phyloP scores from a whole-genome alignment of 1,139 yeast genomes.

The Yamadazyma buinensis region DNA sequence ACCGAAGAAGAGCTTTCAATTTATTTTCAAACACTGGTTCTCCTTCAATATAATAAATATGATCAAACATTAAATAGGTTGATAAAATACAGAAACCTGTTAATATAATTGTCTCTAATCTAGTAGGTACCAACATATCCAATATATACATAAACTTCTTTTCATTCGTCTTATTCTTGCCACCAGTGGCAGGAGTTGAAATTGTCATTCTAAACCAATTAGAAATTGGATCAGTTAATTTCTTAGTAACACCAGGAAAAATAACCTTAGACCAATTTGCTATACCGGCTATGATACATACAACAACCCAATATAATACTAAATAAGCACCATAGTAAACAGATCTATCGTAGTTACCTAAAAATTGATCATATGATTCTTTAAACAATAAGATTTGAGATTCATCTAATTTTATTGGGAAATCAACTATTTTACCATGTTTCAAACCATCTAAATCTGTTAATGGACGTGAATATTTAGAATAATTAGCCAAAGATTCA shows the following conservation, averaged over 20 bases:
- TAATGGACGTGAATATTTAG: constrained; percentile 25
- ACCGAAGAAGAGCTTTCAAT: constrained; percentile 21
- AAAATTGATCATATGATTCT: constrained; percentile 30
- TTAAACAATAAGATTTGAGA: constrained; percentile 15
- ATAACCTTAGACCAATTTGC: constrained; percentile 32
- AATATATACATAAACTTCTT: constrained; percentile 23
- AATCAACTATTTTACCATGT: constrained; percentile 16
- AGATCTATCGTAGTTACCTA: constrained; percentile 39
- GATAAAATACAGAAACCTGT: constrained; percentile 44
- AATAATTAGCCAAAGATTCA: constrained; percentile 37
- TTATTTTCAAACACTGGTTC: constrained; percentile 27
- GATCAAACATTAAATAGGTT: constrained; percentile 27
- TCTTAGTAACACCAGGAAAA: constrained; percentile 18
- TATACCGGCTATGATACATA: constrained; percentile 22
- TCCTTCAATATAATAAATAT: constrained; percentile 21
- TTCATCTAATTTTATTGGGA: constrained; percentile 27
- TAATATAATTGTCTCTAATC: constrained; percentile 55
- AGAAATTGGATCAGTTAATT: constrained; percentile 20
- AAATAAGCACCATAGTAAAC: constrained; percentile 29
- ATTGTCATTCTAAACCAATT: constrained; percentile 24
- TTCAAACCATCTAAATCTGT: constrained; percentile 18
- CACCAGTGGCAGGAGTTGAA: constrained; percentile 27
- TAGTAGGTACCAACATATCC: constrained; percentile 54
- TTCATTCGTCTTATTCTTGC: constrained; percentile 24
- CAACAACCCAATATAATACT: constrained; percentile 28